Evolutionary conservation across 2,329 filamentous ascomycete genomes (phyloP), one percentile per base, ranked within the genome.

Genomic region (Cryphonectria carpinicola): DNA sequence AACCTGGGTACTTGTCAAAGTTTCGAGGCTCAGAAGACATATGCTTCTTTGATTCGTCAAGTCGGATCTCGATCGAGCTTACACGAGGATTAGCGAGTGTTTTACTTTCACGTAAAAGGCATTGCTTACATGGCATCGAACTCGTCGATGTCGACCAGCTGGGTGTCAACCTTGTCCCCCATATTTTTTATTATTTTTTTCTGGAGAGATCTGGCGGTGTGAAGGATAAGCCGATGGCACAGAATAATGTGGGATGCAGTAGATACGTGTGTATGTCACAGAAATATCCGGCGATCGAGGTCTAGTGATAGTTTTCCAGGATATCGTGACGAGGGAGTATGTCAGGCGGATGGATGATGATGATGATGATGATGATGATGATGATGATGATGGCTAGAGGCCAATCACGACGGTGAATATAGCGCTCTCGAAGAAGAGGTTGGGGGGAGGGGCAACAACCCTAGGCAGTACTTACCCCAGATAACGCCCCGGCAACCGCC

Each of bases 41-140:
- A n/a, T 41, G 35, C 35, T 19, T 37, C 8, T 43, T 43, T 8
- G 32, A 8, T 11, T n/a, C 49, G 25, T 75, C 74, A 28, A 75
- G 75, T 73, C 79, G 82, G 67, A 83, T 76, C 72, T 85, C 82
- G 70, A 86, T 81, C 54, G 79, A 78, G 43, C 81, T 81, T 64
- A 58, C 41, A 41, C 35, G 28, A n/a, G 70, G 54, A 11, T 41
- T 35, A 63, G 46, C 10, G 19, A 37, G 7, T 41, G 8, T 10
- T 25, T 22, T 46, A 37, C 14, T 25, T 35, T 11, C 19, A 49
- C 17, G n/a, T n/a, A 28, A 17, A 37, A 8, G n/a, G 13, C 22
- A 39, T 54, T 32, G 81, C 85, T 74, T 79, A 88, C 86, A 88
- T 78, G 61, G 85, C 85, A 76, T 87, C 86, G 74, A 88, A 88